These are phyloP conservation scores for Krasilnikovozyma curviuscula DNA, from an alignment of 768 basidiomycete species.

Conservation along the genomic window DNA sequence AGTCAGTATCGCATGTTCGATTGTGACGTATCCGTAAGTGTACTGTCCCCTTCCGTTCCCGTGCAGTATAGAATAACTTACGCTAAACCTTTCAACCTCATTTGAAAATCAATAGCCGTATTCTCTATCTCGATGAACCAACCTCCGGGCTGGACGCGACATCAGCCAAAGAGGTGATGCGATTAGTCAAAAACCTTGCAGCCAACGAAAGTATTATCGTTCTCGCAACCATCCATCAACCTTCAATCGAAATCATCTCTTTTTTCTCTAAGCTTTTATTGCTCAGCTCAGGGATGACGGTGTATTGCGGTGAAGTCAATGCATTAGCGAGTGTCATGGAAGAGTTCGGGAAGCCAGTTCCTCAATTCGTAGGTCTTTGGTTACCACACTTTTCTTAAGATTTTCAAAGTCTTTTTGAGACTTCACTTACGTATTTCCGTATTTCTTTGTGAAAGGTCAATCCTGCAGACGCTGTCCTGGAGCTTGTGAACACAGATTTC, in stretches of 20 bases:
- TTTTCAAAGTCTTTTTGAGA: too few relatives aligned
- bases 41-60: background rate
- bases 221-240: conserved; percentile 30
- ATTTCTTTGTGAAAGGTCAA: background rate
- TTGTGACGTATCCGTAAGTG: conserved; percentile 13
- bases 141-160: conserved; percentile 12
- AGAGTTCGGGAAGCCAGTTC: background rate
- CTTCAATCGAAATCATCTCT: background rate
- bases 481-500: conserved; percentile 13
- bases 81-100: background rate
- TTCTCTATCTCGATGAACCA: conserved; percentile 14
- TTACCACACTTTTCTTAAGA: too few relatives aligned
- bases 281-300: background rate
- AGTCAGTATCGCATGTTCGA: conserved; percentile 9
- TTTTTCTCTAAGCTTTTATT: background rate
- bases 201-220: conserved; percentile 20
- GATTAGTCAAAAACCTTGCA: conserved; percentile 2
- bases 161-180: conserved; percentile 10
- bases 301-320: background rate
- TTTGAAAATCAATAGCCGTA: background rate
- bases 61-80: background rate
- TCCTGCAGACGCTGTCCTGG: conserved; percentile 10
- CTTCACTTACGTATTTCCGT: background rate
- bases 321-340: conserved; percentile 1
- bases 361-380: background rate